phyloP scores from a whole-genome alignment of 2,329 filamentous ascomycete genomes.

The Exophiala lecanii-corni region DNA sequence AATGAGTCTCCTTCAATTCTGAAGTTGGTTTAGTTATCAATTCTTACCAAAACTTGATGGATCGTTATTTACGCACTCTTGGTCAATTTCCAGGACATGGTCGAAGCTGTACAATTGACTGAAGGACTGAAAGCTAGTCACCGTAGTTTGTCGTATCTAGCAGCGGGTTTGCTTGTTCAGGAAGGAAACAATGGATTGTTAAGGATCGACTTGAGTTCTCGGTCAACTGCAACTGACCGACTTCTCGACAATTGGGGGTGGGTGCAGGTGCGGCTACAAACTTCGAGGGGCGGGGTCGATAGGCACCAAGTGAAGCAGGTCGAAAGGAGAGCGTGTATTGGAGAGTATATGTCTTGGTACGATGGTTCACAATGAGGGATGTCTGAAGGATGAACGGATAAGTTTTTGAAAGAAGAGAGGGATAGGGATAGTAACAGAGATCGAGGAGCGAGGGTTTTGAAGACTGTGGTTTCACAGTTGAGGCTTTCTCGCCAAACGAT shows the following conservation, averaged over 20 bases:
- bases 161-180: too few species aligned
- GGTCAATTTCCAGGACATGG: constrained; percentile 72
- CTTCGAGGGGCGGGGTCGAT: neutral
- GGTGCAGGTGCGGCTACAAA: constrained; percentile 1
- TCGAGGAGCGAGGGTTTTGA: too few species aligned
- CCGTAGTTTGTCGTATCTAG: too few species aligned
- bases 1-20: constrained; percentile 97
- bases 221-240: constrained; percentile 3
- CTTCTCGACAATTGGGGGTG: neutral
- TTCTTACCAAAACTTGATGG: neutral
- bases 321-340: too few species aligned
- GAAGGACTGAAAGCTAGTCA: too few species aligned
- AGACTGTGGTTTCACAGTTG: too few species aligned
- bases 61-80: constrained; percentile 57
- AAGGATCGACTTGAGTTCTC: constrained; percentile 8
- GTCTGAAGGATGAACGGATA: too few species aligned
- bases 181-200: neutral
- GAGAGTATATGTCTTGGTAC: too few species aligned
- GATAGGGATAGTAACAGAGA: too few species aligned
- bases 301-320: neutral
- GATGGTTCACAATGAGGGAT: too few species aligned
- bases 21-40: constrained; percentile 18
- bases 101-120: neutral
- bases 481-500: too few species aligned
- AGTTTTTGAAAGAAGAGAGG: too few species aligned